Percentiles rank a stretch among this genome's conserved stretches.
Evolutionary conservation across 345 rosid species (phyloP).

Genomic region (Pugionium cornutum): DNA sequence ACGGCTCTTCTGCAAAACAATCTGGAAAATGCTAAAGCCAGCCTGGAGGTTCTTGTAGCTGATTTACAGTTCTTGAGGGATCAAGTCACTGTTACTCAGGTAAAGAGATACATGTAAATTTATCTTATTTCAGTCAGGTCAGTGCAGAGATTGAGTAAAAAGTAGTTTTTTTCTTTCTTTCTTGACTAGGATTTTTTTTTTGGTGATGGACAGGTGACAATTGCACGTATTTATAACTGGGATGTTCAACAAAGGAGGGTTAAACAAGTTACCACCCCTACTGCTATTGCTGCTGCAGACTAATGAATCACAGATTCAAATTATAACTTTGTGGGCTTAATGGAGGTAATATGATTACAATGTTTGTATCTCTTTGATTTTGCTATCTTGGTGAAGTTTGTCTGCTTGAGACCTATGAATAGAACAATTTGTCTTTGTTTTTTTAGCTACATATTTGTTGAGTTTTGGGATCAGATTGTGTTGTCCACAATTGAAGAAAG

Average conservation of each 20-base stretch:
- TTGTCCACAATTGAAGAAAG: not conserved
- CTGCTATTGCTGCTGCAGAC: conserved; percentile 47
- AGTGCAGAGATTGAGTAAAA: conserved; percentile 1
- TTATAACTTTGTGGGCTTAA: conserved; percentile 1
- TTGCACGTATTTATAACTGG: conserved; percentile 87
- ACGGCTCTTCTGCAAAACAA: conserved; percentile 72
- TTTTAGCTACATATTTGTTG: not conserved
- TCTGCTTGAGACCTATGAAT: conserved; percentile 15
- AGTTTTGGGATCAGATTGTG: conserved; percentile 14
- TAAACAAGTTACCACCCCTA: conserved; percentile 49
- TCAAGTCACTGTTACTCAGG: conserved; percentile 96
- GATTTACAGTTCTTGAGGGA: conserved; percentile 94
- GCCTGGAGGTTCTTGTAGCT: conserved; percentile 81
- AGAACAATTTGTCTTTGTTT: conserved; percentile 18
- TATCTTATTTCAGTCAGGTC: conserved; percentile 5
- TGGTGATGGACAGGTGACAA: conserved; percentile 58
- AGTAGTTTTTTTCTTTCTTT: not conserved
- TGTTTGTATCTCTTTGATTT: conserved; percentile 17
- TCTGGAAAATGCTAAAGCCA: conserved; percentile 91
- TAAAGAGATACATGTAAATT: conserved; percentile 30
- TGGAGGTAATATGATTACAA: conserved; percentile 19
- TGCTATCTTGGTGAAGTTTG: conserved; percentile 21
- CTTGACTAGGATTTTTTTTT: not conserved
- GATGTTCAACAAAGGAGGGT: conserved; percentile 88
- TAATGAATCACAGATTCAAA: conserved; percentile 36